phyloP scores from a whole-genome alignment of 2,329 filamentous ascomycete genomes.

The Xenosphaeropsis pyriputrescens region DNA sequence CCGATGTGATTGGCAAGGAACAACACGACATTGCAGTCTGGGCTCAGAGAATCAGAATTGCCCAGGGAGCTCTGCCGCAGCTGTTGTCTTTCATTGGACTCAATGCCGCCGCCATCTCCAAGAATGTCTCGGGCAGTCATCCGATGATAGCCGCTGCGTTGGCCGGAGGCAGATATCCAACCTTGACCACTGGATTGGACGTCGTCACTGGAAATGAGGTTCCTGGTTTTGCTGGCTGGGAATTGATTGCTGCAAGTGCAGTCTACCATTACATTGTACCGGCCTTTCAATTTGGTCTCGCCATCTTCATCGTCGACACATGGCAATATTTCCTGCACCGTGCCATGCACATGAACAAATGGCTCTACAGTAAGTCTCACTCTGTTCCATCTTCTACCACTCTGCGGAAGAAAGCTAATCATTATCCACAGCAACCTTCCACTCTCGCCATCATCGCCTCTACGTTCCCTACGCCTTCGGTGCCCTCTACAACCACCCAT shows the following conservation, averaged over 20 bases:
- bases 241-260: constrained; percentile 55
- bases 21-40: constrained; percentile 81
- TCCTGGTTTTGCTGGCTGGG: constrained; percentile 73
- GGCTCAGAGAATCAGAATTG: constrained; percentile 68
- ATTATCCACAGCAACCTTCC: constrained; percentile 54
- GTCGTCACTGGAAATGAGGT: constrained; percentile 34
- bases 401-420: constrained; percentile 17
- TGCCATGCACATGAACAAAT: constrained; percentile 93
- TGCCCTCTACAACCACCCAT: constrained; percentile 88
- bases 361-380: constrained; percentile 69
- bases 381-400: too few relatives aligned
- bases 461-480: constrained; percentile 98
- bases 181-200: constrained; percentile 43
- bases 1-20: constrained; percentile 62
- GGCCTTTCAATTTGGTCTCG: constrained; percentile 59
- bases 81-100: constrained; percentile 60
- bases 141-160: constrained; percentile 63
- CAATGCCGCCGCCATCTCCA: constrained; percentile 60
- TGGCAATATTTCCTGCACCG: constrained; percentile 99
- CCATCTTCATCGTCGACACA: constrained; percentile 69
- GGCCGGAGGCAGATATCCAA: constrained; percentile 69
- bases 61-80: constrained; percentile 63
- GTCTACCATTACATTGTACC: constrained; percentile 75
- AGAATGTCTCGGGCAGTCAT: constrained; percentile 56
- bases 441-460: constrained; percentile 88